Base-by-base conservation (phyloP, 2,329 filamentous ascomycete species). In the Colletotrichum shisoi region DNA sequence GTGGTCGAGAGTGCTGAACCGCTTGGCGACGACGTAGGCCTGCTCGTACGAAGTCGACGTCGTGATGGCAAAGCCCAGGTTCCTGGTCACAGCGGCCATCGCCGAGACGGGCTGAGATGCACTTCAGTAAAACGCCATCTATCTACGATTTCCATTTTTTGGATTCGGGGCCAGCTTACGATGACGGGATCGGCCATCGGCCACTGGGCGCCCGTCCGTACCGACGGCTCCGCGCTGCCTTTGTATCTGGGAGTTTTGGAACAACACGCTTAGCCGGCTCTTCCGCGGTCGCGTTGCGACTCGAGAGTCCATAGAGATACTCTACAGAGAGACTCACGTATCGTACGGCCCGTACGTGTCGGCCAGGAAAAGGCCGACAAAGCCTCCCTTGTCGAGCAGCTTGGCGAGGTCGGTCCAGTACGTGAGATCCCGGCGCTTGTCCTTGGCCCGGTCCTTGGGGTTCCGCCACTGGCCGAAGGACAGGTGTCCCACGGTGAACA, bases 361-460 rank as follows among this genome's bases (percentile, higher is more conserved):
- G 0, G 88, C 88, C 6, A 91, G 79, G 72, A 90, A 90, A 3
- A 90, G 74, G 0, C 86, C 86, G 64, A 88, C 89, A 75, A 90
- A 87, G 8, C 84, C 83, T 4, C 87, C 87, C 12, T 82, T 79
- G 62, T 90, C 88, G 0, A 89, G 79, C 0, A 89, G 73, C 68
- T 88, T 85, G 5, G 88, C 88, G 0, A 90, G 78, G 31, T 90
- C 81, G 19, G 86, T 84, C 87, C 87, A 90, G 72, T 89, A 89
- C 4, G 48, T 60, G 45, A 64, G 54, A 40, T 64, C 62, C 21
- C 56, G 46, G 19, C 62, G 62, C 48, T 64, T 64, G 9, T 60
- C 56, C 42, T 60, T 64, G 19, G 62, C 46, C 21, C 62, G 39
- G 39, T 60, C 62, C 15, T 64, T 64, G 1, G 62, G 62, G 31